These are phyloP conservation scores for Collybia sordida DNA, from an alignment of 768 basidiomycete genomes.

Conservation along the genomic window DNA sequence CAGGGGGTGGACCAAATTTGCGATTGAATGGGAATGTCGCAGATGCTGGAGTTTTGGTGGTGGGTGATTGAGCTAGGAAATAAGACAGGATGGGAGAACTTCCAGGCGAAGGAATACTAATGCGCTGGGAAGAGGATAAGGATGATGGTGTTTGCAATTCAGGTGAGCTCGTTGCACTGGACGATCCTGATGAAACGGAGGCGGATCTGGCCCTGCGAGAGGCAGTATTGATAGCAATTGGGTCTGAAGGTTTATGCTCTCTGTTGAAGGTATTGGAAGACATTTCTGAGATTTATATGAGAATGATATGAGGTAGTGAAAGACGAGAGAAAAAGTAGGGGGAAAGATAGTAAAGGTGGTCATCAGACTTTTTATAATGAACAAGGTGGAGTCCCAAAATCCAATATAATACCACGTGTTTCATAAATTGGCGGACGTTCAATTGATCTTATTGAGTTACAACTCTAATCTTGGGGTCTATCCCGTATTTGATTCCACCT, in stretches of 20 bases:
- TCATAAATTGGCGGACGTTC: background rate
- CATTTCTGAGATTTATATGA: slow-evolving; percentile 7
- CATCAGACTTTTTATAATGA: slow-evolving; percentile 21
- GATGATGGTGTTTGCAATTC: slow-evolving; percentile 54
- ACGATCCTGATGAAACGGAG: slow-evolving; percentile 62
- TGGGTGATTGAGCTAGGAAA: slow-evolving; percentile 63
- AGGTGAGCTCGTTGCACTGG: slow-evolving; percentile 49
- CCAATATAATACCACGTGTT: slow-evolving; percentile 2
- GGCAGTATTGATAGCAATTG: slow-evolving; percentile 57
- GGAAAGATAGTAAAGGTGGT: slow-evolving; percentile 7
- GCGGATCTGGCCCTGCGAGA: slow-evolving; percentile 53
- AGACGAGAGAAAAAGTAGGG: slow-evolving; percentile 18
- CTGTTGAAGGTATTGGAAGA: slow-evolving; percentile 26
- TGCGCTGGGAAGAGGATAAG: slow-evolving; percentile 38
- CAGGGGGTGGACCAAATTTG: slow-evolving; percentile 52
- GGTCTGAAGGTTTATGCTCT: slow-evolving; percentile 50
- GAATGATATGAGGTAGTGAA: slow-evolving; percentile 15
- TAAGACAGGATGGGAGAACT: slow-evolving; percentile 72
- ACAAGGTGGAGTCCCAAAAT: slow-evolving; percentile 7
- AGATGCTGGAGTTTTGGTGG: slow-evolving; percentile 39
- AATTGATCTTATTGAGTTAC: background rate
- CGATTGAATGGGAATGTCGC: slow-evolving; percentile 62
- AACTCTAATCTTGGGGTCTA: background rate
- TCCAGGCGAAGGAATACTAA: slow-evolving; percentile 53
- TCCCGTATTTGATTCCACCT: background rate